phyloP scores from a whole-genome alignment of 345 rosid species.

The Moricandia arvensis region DNA sequence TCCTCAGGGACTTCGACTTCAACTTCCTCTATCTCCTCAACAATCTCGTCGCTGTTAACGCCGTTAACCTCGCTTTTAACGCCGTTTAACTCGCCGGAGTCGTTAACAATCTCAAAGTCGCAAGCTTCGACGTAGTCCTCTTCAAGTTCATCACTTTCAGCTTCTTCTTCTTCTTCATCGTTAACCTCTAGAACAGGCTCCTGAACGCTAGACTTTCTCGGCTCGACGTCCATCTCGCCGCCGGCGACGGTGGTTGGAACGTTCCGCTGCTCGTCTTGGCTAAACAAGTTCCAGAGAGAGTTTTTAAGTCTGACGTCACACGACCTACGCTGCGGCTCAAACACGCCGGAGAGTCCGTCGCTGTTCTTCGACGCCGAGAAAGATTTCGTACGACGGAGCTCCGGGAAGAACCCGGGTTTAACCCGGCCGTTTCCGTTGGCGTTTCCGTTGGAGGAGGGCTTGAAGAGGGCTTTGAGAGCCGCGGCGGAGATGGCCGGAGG shows the following conservation, averaged over 20 bases:
- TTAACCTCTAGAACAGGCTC: slow-evolving; percentile 58
- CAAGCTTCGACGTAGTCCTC: slow-evolving; percentile 35
- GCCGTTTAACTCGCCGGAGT: slow-evolving; percentile 38
- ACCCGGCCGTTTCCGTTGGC: slow-evolving; percentile 27
- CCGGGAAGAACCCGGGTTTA: slow-evolving; percentile 63
- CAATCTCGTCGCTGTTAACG: slow-evolving; percentile 49
- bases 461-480: slow-evolving; percentile 68
- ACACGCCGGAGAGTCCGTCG: slow-evolving; percentile 80
- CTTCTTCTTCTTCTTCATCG: slow-evolving; percentile 47
- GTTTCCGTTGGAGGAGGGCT: slow-evolving; percentile 38
- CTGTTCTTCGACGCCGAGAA: slow-evolving; percentile 91
- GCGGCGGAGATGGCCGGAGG: slow-evolving; percentile 58
- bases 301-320: slow-evolving; percentile 84
- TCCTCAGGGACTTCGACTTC: slow-evolving; percentile 44
- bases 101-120: slow-evolving; percentile 45
- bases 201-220: slow-evolving; percentile 45
- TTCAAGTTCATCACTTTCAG: slow-evolving; percentile 44
- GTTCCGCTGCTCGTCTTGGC: slow-evolving; percentile 63
- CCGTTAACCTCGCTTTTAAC: slow-evolving; percentile 30
- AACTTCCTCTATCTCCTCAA: slow-evolving; percentile 43
- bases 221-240: slow-evolving; percentile 47
- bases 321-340: slow-evolving; percentile 94
- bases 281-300: slow-evolving; percentile 74
- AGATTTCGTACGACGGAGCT: slow-evolving; percentile 93
- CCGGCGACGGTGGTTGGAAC: slow-evolving; percentile 23